Evolutionary conservation across 306 rosid genomes (phyloP).

Genomic region (peach (Prunus persica)): DNA sequence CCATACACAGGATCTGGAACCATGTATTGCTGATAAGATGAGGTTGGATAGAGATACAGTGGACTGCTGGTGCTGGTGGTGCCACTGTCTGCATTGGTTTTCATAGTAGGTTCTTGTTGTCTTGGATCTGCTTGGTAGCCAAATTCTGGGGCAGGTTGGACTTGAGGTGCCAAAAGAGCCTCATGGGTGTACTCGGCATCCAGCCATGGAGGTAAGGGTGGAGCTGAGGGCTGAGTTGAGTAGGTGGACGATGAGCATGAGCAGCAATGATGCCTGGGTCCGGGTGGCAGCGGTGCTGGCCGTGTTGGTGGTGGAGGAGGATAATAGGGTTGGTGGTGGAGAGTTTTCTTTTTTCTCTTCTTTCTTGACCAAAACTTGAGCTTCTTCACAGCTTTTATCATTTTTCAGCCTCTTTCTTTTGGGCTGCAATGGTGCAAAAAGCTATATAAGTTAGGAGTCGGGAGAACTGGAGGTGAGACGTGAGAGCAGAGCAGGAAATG

Average conservation of each 20-base stretch:
- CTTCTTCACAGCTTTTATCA: constrained; percentile 59
- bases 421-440: not conserved
- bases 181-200: constrained; percentile 31
- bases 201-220: constrained; percentile 71
- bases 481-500: not conserved
- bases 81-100: not conserved
- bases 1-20: constrained; percentile 49
- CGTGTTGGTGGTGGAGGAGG: constrained; percentile 30
- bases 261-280: constrained; percentile 10
- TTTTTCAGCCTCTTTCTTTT: constrained; percentile 22
- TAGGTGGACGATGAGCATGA: constrained; percentile 10
- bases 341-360: constrained; percentile 40
- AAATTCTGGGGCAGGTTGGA: constrained; percentile 2
- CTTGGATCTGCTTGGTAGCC: constrained; percentile 8
- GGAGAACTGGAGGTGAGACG: not conserved
- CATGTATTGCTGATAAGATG: constrained; percentile 48
- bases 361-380: constrained; percentile 60
- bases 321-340: constrained; percentile 11
- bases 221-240: constrained; percentile 57
- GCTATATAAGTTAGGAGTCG: not conserved
- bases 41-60: not conserved
- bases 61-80: not conserved
- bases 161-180: constrained; percentile 23
- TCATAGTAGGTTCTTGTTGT: constrained; percentile 13
- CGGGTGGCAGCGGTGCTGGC: constrained; percentile 11